Evolutionary conservation across 179 eudicot species (phyloP).

Genomic region (Carnegiea gigantea): DNA sequence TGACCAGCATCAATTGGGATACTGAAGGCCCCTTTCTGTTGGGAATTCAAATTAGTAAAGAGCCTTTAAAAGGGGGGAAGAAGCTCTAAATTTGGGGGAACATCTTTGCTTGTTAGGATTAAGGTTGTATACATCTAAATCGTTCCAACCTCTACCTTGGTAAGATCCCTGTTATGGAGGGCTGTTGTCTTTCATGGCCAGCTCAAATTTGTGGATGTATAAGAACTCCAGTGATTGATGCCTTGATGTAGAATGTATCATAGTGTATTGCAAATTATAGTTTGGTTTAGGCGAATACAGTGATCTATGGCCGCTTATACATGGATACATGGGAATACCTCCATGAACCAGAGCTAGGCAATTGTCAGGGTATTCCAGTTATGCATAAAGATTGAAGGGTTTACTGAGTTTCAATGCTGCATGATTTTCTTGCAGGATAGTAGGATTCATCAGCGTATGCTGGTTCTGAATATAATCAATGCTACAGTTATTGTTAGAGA

Average conservation of each 20-base stretch:
- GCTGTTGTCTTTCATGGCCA: too few species aligned
- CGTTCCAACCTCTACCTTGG: background rate
- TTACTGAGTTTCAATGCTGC: background rate
- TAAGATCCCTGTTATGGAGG: too few species aligned
- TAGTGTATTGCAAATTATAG: background rate
- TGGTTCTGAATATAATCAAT: background rate
- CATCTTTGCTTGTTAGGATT: background rate
- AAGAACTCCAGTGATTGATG: too few species aligned
- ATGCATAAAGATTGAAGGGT: background rate
- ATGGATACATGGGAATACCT: background rate
- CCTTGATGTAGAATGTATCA: background rate
- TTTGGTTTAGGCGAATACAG: background rate
- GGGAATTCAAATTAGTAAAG: background rate
- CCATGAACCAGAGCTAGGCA: background rate
- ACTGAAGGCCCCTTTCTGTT: background rate
- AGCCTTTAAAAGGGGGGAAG: background rate
- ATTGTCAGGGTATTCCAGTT: background rate
- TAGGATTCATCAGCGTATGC: background rate
- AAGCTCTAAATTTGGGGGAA: background rate
- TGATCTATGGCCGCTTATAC: background rate
- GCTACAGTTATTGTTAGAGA: background rate
- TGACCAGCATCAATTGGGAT: too few species aligned
- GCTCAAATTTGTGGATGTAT: too few species aligned
- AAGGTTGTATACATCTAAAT: background rate
- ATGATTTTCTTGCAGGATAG: background rate